Percentiles rank a stretch among this genome's conserved stretches.
Conservation (phyloP, 2,329 filamentous ascomycete genomes). For the Chaetomiaceae sp. region DNA sequence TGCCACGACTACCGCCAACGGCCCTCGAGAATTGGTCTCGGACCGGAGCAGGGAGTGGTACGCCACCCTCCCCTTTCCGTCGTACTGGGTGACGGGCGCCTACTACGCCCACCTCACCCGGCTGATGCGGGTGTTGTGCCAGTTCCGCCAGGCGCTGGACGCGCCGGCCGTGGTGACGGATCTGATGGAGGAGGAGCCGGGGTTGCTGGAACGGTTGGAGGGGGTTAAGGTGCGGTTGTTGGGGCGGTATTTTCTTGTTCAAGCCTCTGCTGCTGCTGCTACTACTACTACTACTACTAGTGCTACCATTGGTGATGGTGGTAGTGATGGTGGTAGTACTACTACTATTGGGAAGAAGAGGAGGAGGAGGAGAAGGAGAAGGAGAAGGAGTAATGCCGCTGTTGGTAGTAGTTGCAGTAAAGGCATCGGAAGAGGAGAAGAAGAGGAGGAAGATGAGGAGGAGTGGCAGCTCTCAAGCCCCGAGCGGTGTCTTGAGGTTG, state of each 20-base stretch:
- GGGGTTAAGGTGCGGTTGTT: not conserved
- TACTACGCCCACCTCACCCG: constrained; percentile 1
- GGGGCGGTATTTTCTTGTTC: not conserved
- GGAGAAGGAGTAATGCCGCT: too few species aligned
- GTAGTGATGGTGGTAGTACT: too few species aligned
- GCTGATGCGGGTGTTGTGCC: constrained; percentile 7
- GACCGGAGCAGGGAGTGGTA: constrained; percentile 12
- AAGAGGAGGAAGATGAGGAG: too few species aligned
- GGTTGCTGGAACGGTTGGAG: not conserved
- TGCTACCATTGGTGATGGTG: too few species aligned
- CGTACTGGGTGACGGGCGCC: not conserved
- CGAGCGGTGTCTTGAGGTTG: constrained; percentile 9
- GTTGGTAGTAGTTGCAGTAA: too few species aligned
- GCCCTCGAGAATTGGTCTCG: too few species aligned
- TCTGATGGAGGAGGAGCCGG: not conserved
- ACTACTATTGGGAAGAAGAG: too few species aligned
- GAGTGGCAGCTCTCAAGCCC: constrained; percentile 4
- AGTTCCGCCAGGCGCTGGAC: constrained; percentile 9
- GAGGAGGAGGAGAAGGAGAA: too few species aligned
- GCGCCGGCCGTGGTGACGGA: not conserved
- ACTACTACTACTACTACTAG: too few species aligned
- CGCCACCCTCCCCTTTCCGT: not conserved
- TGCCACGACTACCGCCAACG: too few species aligned
- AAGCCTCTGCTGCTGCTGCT: too few species aligned
- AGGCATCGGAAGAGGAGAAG: too few species aligned